phyloP scores from a whole-genome alignment of 2,329 filamentous ascomycete genomes.

The Teratosphaeria pseudoeucalypti region DNA sequence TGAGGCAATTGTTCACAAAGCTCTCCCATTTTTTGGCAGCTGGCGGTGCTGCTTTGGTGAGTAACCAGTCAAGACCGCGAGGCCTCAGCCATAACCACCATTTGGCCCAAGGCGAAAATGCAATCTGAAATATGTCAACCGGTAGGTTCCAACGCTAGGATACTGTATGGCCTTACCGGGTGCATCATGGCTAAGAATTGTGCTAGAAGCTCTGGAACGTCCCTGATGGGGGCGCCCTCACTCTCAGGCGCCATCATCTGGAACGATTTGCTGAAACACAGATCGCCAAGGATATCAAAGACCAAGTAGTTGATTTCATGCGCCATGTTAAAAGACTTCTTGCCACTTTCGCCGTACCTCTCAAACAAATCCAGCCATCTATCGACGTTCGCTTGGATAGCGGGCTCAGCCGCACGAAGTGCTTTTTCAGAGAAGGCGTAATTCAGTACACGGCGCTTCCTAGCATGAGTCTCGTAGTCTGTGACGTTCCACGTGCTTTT shows the following conservation, averaged over 20 bases:
- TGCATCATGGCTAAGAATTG: constrained; percentile 18
- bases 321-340: constrained; percentile 32
- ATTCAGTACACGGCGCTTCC: constrained; percentile 36
- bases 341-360: not conserved
- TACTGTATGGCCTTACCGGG: constrained; percentile 14
- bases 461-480: constrained; percentile 35
- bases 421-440: constrained; percentile 38
- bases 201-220: constrained; percentile 33
- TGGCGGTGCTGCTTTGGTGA: not conserved
- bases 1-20: not conserved
- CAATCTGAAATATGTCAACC: constrained; percentile 10
- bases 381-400: constrained; percentile 10
- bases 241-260: constrained; percentile 15
- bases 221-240: constrained; percentile 31
- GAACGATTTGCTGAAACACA: constrained; percentile 20
- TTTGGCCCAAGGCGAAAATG: constrained; percentile 8
- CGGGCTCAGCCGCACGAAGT: constrained; percentile 36
- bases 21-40: not conserved
- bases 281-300: constrained; percentile 39
- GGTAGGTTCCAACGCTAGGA: constrained; percentile 2
- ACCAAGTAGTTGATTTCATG: constrained; percentile 32
- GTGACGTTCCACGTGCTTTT: constrained; percentile 13
- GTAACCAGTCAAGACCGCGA: not conserved
- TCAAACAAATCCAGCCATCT: constrained; percentile 4
- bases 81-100: constrained; percentile 1